phyloP scores from a whole-genome alignment of 1,139 yeast genomes.

The Blastobotrys raffinosifermentans region DNA sequence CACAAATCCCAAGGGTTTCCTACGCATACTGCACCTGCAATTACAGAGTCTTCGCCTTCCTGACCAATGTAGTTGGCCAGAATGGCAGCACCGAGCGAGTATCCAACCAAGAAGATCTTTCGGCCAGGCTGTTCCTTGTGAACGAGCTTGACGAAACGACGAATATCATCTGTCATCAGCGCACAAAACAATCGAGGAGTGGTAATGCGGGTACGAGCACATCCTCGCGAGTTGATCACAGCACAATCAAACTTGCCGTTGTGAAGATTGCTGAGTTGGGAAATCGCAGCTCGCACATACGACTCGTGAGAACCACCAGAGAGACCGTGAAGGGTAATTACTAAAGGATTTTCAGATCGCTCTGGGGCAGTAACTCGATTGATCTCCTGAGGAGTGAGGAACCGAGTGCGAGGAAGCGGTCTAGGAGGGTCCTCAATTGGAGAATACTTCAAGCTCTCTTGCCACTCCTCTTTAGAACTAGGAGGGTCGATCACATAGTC shows the following conservation, averaged over 20 bases:
- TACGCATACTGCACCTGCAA: slow-evolving; percentile 61
- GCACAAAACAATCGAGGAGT: slow-evolving; percentile 74
- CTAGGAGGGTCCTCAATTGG: slow-evolving; percentile 68
- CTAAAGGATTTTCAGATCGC: slow-evolving; percentile 50
- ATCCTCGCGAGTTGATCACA: slow-evolving; percentile 79
- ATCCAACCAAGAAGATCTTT: slow-evolving; percentile 71
- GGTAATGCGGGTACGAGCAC: slow-evolving; percentile 75
- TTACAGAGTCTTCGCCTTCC: slow-evolving; percentile 45
- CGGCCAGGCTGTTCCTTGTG: slow-evolving; percentile 58
- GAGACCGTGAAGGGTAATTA: slow-evolving; percentile 73
- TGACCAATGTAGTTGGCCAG: slow-evolving; percentile 75
- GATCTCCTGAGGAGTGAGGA: slow-evolving; percentile 50
- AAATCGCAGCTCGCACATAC: slow-evolving; percentile 56
- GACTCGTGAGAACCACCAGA: slow-evolving; percentile 93
- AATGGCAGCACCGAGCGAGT: slow-evolving; percentile 83
- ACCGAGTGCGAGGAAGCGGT: slow-evolving; percentile 73
- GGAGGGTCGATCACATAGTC: slow-evolving; percentile 65
- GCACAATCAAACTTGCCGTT: slow-evolving; percentile 51
- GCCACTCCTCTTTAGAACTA: slow-evolving; percentile 42
- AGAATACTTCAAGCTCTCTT: slow-evolving; percentile 44
- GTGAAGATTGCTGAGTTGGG: slow-evolving; percentile 20
- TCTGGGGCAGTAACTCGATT: slow-evolving; percentile 27
- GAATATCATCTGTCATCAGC: slow-evolving; percentile 65
- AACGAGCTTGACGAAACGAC: slow-evolving; percentile 50
- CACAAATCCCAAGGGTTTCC: slow-evolving; percentile 85